A percentile compares a stretch with the other conserved stretches of the same genome.
Evolutionary conservation across 306 rosid species (phyloP).

Genomic region (Trifolium repens): DNA sequence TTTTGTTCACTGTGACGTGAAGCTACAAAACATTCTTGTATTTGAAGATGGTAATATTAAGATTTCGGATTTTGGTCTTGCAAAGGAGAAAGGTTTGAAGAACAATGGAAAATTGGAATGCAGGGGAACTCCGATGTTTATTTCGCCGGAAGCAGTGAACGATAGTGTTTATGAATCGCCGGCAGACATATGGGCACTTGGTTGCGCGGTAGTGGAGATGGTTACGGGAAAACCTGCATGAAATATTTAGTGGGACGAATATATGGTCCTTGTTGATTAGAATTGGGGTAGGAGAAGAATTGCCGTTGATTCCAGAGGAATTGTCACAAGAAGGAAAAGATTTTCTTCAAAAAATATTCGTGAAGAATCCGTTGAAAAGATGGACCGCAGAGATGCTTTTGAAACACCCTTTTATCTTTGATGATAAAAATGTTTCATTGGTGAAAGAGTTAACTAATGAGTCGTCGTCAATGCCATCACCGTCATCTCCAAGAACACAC

Average conservation of each 20-base stretch:
- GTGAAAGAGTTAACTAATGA: neutral
- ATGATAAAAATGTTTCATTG: conserved; percentile 20
- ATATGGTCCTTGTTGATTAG: conserved; percentile 55
- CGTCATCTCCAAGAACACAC: conserved; percentile 57
- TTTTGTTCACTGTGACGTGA: conserved; percentile 84
- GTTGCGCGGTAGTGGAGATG: conserved; percentile 80
- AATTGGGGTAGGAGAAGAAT: conserved; percentile 69
- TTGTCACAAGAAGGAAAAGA: conserved; percentile 67
- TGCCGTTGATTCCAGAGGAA: conserved; percentile 65
- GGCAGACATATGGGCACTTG: conserved; percentile 79
- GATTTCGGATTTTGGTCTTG: conserved; percentile 84
- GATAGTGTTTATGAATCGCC: conserved; percentile 61
- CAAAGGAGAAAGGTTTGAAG: conserved; percentile 47
- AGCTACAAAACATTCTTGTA: conserved; percentile 71
- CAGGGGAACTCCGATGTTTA: conserved; percentile 78
- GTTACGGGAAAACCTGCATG: conserved; percentile 71
- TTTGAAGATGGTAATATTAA: conserved; percentile 58
- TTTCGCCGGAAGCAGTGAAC: conserved; percentile 85
- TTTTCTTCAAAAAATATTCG: conserved; percentile 64
- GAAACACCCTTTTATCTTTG: conserved; percentile 56
- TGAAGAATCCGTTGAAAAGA: conserved; percentile 64
- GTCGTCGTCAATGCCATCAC: neutral
- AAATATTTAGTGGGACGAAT: conserved; percentile 43
- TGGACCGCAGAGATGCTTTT: conserved; percentile 89
- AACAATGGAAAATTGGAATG: conserved; percentile 41